These are phyloP conservation scores for Stephania yunnanensis DNA, from an alignment of 164 flowering plant species.

Conservation along the genomic window DNA sequence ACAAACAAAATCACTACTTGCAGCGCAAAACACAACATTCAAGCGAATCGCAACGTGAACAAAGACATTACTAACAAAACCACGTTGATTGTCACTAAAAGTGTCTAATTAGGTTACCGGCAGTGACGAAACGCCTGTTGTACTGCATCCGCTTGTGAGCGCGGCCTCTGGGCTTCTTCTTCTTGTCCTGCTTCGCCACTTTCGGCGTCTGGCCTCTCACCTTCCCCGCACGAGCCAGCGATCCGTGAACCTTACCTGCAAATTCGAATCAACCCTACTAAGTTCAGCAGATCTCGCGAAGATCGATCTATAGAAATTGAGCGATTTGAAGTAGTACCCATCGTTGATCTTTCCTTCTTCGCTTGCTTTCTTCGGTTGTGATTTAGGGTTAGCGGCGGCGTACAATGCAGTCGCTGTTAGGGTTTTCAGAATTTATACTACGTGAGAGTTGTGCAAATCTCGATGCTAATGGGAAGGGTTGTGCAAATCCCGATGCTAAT, in stretches of 20 bases:
- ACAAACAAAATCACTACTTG: too few species aligned
- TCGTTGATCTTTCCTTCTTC: background rate
- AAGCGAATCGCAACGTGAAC: background rate
- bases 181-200: slow-evolving; percentile 90
- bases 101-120: slow-evolving; percentile 37
- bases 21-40: background rate
- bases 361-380: background rate
- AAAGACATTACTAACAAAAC: background rate
- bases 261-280: background rate
- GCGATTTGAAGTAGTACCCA: slow-evolving; percentile 1
- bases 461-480: too few species aligned
- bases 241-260: slow-evolving; percentile 89
- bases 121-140: slow-evolving; percentile 91
- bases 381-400: too few species aligned
- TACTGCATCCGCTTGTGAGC: slow-evolving; percentile 91
- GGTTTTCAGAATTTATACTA: too few species aligned
- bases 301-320: background rate
- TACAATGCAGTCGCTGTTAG: too few species aligned
- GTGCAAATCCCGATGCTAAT: too few species aligned
- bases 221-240: slow-evolving; percentile 90
- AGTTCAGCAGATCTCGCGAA: background rate
- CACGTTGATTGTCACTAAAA: background rate
- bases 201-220: slow-evolving; percentile 91
- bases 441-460: too few species aligned
- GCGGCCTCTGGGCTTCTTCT: slow-evolving; percentile 89